Conservation (phyloP, 495 filamentous ascomycete genomes). For the Lophiotrema nucula region DNA sequence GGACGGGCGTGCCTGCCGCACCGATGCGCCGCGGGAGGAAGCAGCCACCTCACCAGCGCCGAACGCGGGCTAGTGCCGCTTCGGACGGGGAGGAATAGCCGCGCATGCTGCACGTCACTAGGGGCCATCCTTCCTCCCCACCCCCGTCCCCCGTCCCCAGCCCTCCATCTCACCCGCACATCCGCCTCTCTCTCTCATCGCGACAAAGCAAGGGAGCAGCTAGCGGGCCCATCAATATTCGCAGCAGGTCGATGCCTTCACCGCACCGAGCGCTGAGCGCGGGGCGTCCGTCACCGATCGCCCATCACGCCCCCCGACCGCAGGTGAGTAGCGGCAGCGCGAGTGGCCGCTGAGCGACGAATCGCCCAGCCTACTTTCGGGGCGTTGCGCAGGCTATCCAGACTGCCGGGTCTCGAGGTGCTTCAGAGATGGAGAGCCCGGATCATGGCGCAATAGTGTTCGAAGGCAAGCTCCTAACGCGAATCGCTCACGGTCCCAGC, state of each 20-base stretch:
- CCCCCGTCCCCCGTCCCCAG: constrained; percentile 1
- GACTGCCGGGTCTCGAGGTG: constrained; percentile 18
- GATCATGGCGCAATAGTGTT: constrained; percentile 30
- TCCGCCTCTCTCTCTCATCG: not conserved
- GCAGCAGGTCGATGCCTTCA: no score
- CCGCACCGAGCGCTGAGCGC: no score
- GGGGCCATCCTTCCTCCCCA: not conserved
- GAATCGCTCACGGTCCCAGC: constrained; percentile 15
- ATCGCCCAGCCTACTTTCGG: constrained; percentile 22
- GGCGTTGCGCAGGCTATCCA: constrained; percentile 28
- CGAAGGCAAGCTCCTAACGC: constrained; percentile 7
- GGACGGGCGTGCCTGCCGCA: constrained; percentile 17
- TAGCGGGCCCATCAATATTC: not conserved
- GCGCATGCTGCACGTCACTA: constrained; percentile 18
- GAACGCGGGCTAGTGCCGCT: constrained; percentile 1
- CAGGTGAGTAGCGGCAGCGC: not conserved
- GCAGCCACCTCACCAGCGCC: constrained; percentile 1
- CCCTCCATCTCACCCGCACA: not conserved
- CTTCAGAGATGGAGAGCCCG: constrained; percentile 19
- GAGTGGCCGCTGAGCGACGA: not conserved
- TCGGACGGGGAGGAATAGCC: constrained; percentile 24
- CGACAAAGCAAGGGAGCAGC: constrained; percentile 2
- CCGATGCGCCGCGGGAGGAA: constrained; percentile 9
- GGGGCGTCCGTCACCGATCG: not conserved
- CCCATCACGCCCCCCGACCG: not conserved